These are phyloP conservation scores for Collybia mongolica DNA, from an alignment of 768 basidiomycete species.

Conservation along the genomic window DNA sequence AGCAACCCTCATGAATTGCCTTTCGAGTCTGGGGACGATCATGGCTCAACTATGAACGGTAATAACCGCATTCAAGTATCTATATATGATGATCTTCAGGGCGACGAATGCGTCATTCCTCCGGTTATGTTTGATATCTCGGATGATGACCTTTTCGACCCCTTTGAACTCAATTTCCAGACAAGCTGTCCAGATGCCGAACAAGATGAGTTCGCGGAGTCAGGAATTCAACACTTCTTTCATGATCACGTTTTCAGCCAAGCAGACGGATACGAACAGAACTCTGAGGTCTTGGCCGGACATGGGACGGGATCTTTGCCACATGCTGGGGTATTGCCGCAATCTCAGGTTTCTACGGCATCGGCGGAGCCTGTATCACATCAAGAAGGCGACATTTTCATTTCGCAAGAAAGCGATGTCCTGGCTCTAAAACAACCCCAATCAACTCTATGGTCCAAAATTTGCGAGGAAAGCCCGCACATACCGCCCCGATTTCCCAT, in stretches of 20 bases:
- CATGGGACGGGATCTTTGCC: conserved; percentile 3
- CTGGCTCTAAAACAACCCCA: background rate
- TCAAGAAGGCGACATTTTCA: conserved; percentile 1
- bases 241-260: conserved; percentile 12
- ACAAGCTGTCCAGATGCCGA: conserved; percentile 1
- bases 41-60: background rate
- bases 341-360: conserved; percentile 5
- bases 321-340: conserved; percentile 2
- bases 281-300: conserved; percentile 9
- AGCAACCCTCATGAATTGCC: conserved; percentile 6
- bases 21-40: conserved; percentile 5
- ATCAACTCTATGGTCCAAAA: background rate
- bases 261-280: conserved; percentile 1
- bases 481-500: background rate
- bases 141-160: conserved; percentile 6
- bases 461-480: background rate
- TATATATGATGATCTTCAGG: background rate
- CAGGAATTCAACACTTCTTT: background rate
- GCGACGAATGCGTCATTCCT: background rate
- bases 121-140: conserved; percentile 11
- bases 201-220: background rate
- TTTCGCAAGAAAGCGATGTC: conserved; percentile 1
- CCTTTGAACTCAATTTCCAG: background rate
- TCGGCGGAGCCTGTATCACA: conserved; percentile 5
- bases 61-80: background rate